Evolutionary conservation across 2,329 filamentous ascomycete genomes (phyloP).

Genomic region (Metarhizium robertsii): DNA sequence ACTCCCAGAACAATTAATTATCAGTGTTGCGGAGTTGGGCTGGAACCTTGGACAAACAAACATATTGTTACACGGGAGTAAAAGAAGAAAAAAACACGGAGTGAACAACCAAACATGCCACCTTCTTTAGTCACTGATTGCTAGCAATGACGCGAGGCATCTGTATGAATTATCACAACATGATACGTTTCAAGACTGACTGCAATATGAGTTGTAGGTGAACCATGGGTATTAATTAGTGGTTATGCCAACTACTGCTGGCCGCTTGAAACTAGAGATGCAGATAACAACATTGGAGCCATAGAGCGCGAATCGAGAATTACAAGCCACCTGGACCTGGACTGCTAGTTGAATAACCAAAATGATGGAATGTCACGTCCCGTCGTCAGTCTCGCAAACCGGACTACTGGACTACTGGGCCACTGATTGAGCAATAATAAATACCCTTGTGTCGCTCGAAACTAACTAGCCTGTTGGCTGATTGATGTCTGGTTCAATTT

Average conservation of each 20-base stretch:
- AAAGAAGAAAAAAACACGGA: background rate
- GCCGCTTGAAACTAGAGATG: too few relatives aligned
- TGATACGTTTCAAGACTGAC: background rate
- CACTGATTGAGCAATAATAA: too few relatives aligned
- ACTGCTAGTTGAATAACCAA: background rate
- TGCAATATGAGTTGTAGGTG: background rate
- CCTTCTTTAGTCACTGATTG: background rate
- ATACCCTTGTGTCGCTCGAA: too few relatives aligned
- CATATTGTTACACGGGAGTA: background rate
- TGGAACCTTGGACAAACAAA: background rate
- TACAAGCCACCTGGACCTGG: too few relatives aligned
- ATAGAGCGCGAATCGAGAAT: too few relatives aligned
- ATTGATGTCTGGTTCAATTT: too few relatives aligned
- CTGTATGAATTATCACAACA: conserved; percentile 4
- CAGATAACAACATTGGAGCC: too few relatives aligned
- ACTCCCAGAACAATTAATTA: background rate
- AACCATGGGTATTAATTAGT: background rate
- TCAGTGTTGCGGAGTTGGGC: background rate
- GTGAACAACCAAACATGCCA: background rate
- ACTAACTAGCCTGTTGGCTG: too few relatives aligned
- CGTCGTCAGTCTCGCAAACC: too few relatives aligned
- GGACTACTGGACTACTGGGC: too few relatives aligned
- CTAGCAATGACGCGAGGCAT: conserved; percentile 1
- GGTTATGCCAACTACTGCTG: too few relatives aligned
- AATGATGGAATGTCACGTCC: background rate